These are phyloP conservation scores for Chaetomium olivaceum DNA, from an alignment of 2,329 filamentous ascomycete genomes.

Conservation along the genomic window DNA sequence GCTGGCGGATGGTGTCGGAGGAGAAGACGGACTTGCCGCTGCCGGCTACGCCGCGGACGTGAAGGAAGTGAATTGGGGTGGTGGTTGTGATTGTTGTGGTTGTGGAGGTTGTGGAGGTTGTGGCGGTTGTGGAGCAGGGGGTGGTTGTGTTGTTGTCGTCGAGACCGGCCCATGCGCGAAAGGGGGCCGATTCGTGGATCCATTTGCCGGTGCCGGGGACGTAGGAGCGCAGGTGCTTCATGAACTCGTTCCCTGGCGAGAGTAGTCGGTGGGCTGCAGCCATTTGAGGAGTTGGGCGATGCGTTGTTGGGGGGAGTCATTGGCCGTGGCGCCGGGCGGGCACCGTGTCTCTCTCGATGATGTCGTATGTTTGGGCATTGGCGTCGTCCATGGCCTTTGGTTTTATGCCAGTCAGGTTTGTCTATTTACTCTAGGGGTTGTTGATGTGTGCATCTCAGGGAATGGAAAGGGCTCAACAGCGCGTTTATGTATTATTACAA, in stretches of 20 bases:
- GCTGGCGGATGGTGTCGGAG: slow-evolving; percentile 32
- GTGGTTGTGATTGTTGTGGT: no score
- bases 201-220: slow-evolving; percentile 10
- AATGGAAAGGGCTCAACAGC: neutral
- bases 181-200: neutral
- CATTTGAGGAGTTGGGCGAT: slow-evolving; percentile 7
- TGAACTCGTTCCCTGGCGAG: slow-evolving; percentile 14
- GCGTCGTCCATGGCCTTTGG: neutral
- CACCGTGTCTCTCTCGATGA: slow-evolving; percentile 3
- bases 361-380: neutral
- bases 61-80: slow-evolving; percentile 13
- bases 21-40: slow-evolving; percentile 38
- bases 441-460: no score
- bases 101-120: no score
- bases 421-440: neutral
- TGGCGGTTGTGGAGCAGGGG: no score
- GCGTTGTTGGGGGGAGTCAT: slow-evolving; percentile 2
- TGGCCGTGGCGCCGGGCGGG: neutral
- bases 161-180: slow-evolving; percentile 7
- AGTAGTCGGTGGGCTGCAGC: slow-evolving; percentile 15
- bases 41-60: slow-evolving; percentile 28
- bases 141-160: neutral
- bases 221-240: slow-evolving; percentile 16
- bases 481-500: no score
- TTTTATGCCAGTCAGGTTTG: neutral